Evolutionary conservation across 352 stramenopile species (phyloP), one percentile per base, ranked within the genome.

Genomic region (Phytophthora constricta): DNA sequence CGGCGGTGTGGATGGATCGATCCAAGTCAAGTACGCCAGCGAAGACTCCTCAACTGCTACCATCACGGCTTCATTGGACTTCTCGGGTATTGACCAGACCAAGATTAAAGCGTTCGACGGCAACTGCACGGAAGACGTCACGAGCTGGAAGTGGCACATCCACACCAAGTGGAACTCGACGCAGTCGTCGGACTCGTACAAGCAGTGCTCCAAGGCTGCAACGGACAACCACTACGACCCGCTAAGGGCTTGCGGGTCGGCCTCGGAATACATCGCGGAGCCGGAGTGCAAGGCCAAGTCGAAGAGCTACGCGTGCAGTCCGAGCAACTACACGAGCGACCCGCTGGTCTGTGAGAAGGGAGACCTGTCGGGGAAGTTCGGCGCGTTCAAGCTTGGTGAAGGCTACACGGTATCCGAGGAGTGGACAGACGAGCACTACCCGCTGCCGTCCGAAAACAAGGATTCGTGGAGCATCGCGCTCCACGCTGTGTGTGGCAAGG

Each of bases 161-260:
- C 77, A 87, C 62, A 77, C 72, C 33, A 77, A 75, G 43, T 89
- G 80, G 80, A 67, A 17, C 33, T 82, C 67, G 31, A 43, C 55
- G 23, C 51, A 58, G 27, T 58, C 66, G 0, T 87, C 76, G 10
- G 72, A 70, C 43, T 77, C 69, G 20, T 79, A 74, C 50, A 71
- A 70, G 8, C 55, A 84, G 50, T 91, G 82, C 61, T 70, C 65
- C 17, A 74, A 80, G 47, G 58, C 74, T 0, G 50, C 69, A n/a
- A 79, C 78, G 0, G 78, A 70, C 41, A 84, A 84, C 61, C 82
- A 88, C 65, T 89, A 82, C 64, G 82, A 91, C 66, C 80, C 78
- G 4, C 25, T 74, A 0, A 56, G 52, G 5, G 80, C 78, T 0
- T 91, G 82, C 43, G 80, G 80, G 2, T 48, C 78, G 16, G 73